Conservation (phyloP, 192 early-diverging fungal species). For the Coemansia sp. region DNA sequence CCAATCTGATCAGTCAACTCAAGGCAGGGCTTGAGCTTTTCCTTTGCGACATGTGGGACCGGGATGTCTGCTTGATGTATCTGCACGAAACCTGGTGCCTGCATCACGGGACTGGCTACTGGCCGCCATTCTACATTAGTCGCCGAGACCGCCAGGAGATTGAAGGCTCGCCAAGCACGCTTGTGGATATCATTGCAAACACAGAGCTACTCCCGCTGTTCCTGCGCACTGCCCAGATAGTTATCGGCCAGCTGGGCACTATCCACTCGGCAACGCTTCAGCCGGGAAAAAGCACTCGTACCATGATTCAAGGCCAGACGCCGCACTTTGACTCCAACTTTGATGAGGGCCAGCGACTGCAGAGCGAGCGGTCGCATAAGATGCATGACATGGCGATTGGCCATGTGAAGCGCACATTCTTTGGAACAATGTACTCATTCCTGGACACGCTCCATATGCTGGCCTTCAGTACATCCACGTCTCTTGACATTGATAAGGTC, state of each 20-base stretch:
- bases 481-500: background rate
- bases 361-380: conserved; percentile 59
- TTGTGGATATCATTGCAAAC: conserved; percentile 48
- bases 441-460: conserved; percentile 81
- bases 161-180: conserved; percentile 26
- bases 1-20: conserved; percentile 70
- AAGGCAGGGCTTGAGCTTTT: conserved; percentile 71
- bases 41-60: conserved; percentile 74
- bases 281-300: conserved; percentile 46
- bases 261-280: conserved; percentile 44
- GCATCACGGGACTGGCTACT: conserved; percentile 51
- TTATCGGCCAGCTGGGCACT: conserved; percentile 37
- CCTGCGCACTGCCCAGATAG: conserved; percentile 46
- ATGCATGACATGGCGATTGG: conserved; percentile 45
- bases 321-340: conserved; percentile 48
- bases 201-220: conserved; percentile 52
- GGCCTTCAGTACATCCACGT: conserved; percentile 33
- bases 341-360: conserved; percentile 45
- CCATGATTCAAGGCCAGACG: conserved; percentile 38
- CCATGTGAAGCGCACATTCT: conserved; percentile 65
- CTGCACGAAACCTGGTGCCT: conserved; percentile 51
- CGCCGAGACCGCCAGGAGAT: conserved; percentile 28
- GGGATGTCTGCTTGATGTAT: conserved; percentile 60
- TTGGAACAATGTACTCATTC: conserved; percentile 72
- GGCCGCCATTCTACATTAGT: conserved; percentile 45